These are phyloP conservation scores for Calvatia gigantea DNA, from an alignment of 768 basidiomycete genomes.

Conservation along the genomic window DNA sequence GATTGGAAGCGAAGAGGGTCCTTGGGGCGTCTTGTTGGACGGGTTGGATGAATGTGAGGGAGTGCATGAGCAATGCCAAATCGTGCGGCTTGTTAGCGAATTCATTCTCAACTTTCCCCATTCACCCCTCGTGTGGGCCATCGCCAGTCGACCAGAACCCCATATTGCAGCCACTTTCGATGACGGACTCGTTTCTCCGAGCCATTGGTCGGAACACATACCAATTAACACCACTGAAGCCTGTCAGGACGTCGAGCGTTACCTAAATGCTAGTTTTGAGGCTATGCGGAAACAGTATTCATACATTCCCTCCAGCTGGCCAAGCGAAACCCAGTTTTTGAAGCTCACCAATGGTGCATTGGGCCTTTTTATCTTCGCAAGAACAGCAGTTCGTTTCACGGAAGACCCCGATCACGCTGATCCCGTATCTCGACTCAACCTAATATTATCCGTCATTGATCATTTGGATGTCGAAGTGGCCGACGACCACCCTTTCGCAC, in stretches of 20 bases:
- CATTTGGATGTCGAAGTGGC: background rate
- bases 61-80: background rate
- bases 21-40: background rate
- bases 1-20: background rate
- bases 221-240: background rate
- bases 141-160: background rate
- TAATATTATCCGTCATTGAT: background rate
- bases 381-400: background rate
- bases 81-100: background rate
- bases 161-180: background rate
- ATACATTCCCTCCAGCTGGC: background rate
- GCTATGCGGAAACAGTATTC: background rate
- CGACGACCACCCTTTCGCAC: background rate
- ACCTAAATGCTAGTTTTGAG: background rate
- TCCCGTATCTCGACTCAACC: background rate
- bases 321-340: background rate
- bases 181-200: too few species aligned
- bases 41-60: background rate
- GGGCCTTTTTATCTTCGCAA: background rate
- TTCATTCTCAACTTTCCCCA: background rate
- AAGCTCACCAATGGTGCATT: background rate
- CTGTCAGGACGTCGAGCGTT: background rate
- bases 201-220: background rate
- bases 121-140: background rate
- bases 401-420: background rate